Evolutionary conservation across 352 stramenopile species (phyloP).

Genomic region (Globisporangium perplexum): DNA sequence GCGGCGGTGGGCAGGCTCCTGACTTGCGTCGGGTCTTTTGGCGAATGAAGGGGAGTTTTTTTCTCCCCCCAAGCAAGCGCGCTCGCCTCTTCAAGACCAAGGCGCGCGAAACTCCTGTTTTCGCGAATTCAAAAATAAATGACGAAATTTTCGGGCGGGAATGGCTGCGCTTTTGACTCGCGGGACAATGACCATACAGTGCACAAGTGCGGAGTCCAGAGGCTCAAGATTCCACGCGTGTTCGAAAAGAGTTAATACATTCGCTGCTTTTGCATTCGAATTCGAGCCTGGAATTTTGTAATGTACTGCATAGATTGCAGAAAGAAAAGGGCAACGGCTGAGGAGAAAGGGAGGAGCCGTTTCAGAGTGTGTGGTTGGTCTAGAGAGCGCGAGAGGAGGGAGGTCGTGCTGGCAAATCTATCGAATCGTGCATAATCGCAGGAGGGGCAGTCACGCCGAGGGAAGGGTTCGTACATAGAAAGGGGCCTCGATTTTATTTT

Average conservation of each 20-base stretch:
- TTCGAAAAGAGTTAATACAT: background rate
- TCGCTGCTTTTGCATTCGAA: background rate
- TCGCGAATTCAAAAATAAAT: conserved; percentile 4
- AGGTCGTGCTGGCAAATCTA: background rate
- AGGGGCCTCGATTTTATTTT: conserved; percentile 14
- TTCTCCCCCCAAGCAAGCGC: no score
- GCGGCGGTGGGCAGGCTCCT: conserved; percentile 59
- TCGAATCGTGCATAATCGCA: background rate
- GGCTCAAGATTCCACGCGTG: background rate
- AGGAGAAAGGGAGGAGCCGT: conserved; percentile 3
- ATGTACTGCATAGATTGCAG: background rate
- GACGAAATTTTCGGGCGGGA: background rate
- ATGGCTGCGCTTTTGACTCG: background rate
- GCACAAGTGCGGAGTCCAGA: background rate
- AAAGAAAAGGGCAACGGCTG: background rate
- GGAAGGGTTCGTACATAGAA: conserved; percentile 6
- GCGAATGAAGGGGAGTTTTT: conserved; percentile 70
- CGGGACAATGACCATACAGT: background rate
- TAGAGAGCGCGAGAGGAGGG: conserved; percentile 1
- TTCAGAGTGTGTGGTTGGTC: background rate
- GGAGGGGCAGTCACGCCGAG: background rate
- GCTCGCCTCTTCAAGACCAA: background rate
- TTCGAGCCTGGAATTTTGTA: background rate
- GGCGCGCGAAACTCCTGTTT: no score
- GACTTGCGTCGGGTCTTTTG: conserved; percentile 76